Conservation (phyloP, 768 basidiomycete species). For the Boletus edulis region DNA sequence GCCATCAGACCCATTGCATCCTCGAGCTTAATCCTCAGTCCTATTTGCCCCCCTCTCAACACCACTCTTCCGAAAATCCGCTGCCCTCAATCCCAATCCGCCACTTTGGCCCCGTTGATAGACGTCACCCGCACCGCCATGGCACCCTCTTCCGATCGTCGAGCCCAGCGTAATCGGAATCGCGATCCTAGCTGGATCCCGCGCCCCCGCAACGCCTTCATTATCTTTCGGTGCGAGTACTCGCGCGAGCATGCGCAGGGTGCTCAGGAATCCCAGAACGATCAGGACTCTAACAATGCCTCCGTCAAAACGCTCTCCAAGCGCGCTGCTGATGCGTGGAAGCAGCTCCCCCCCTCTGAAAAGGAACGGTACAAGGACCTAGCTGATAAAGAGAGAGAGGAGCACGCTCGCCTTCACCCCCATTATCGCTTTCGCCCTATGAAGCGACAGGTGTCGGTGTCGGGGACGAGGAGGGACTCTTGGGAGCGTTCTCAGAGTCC, state of each 20-base stretch:
- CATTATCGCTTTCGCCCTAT: constrained; percentile 63
- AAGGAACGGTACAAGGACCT: constrained; percentile 48
- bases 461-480: constrained; percentile 15
- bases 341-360: constrained; percentile 46
- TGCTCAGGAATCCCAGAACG: constrained; percentile 34
- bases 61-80: not conserved
- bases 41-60: constrained; percentile 18
- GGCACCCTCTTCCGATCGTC: constrained; percentile 39
- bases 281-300: constrained; percentile 12
- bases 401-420: constrained; percentile 57
- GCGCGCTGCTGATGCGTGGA: constrained; percentile 77
- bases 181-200: constrained; percentile 59
- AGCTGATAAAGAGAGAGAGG: constrained; percentile 55
- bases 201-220: constrained; percentile 68
- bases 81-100: not conserved
- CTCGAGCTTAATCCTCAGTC: constrained; percentile 2
- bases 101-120: not conserved
- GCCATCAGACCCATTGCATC: constrained; percentile 1
- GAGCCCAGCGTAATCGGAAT: constrained; percentile 38
- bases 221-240: constrained; percentile 71
- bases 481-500: constrained; percentile 11
- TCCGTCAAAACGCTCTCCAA: constrained; percentile 65
- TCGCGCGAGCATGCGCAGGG: constrained; percentile 43
- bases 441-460: constrained; percentile 34
- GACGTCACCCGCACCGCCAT: constrained; percentile 4